phyloP scores from a whole-genome alignment of 768 basidiomycete genomes.

The Kwoniella sp. region DNA sequence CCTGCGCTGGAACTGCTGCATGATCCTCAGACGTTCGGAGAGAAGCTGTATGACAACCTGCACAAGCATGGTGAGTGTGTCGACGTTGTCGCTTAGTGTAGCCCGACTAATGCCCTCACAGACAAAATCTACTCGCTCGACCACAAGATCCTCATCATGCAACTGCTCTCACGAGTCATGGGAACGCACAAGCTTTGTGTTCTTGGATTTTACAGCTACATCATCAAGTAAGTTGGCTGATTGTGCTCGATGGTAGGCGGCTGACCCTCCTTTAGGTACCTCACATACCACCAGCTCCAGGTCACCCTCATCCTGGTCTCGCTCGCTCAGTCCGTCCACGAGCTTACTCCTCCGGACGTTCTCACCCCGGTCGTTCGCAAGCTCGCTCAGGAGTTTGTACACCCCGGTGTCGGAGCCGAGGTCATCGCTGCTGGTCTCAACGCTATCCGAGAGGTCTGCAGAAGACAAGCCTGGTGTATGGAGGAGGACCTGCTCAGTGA shows the following conservation, averaged over 20 bases:
- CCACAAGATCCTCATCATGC: slow-evolving; percentile 96
- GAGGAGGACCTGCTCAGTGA: slow-evolving; percentile 89
- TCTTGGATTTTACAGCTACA: slow-evolving; percentile 91
- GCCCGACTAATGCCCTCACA: slow-evolving; percentile 13
- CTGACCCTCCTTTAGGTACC: slow-evolving; percentile 59
- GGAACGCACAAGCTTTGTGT: slow-evolving; percentile 88
- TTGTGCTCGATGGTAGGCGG: not conserved
- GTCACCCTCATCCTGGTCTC: slow-evolving; percentile 89
- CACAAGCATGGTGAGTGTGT: slow-evolving; percentile 57
- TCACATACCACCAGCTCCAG: slow-evolving; percentile 83
- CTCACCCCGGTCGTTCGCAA: slow-evolving; percentile 84
- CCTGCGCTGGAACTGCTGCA: slow-evolving; percentile 86
- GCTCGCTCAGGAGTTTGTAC: slow-evolving; percentile 90
- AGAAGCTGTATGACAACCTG: slow-evolving; percentile 82
- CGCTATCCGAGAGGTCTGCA: slow-evolving; percentile 87
- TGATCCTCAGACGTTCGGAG: slow-evolving; percentile 92
- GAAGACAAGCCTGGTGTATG: slow-evolving; percentile 94
- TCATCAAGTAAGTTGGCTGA: slow-evolving; percentile 56
- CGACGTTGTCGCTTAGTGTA: not conserved
- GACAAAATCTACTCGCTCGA: slow-evolving; percentile 95
- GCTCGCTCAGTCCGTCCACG: slow-evolving; percentile 90
- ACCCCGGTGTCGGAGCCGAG: slow-evolving; percentile 91
- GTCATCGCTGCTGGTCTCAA: slow-evolving; percentile 97
- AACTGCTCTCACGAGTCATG: slow-evolving; percentile 89
- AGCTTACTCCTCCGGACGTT: slow-evolving; percentile 88